Evolutionary conservation across 1,284 basidiomycete species (phyloP), one percentile per base, ranked within the genome.

Genomic region (Cutaneotrichosporon mucoides): DNA sequence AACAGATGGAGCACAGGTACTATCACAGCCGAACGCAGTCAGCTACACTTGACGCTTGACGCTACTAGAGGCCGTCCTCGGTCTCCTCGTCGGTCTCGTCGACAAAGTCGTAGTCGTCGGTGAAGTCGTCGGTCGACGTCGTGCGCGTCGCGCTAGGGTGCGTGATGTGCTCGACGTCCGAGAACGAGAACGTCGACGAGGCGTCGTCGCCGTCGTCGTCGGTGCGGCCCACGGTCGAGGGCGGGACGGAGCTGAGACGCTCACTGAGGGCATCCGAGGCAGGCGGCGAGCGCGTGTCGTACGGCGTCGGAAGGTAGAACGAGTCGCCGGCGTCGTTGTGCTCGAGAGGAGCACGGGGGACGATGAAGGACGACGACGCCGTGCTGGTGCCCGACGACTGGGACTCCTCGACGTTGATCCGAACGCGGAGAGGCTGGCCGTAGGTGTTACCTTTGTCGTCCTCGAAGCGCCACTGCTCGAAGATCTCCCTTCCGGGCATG

Each of bases 381-480:
- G 71, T 71, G 40, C 55, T 61, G 36, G 62, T 53, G 51, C 59
- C 53, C n/a, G 64, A 61, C 37, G 57, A 55, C 43, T 55, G 46
- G 42, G 48, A 43, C 37, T 64, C 66, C 54, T 69, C 69, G 40
- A 72, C 72, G 7, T 51, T 61, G 67, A 72, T 62, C 24, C 69
- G 66, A 43, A 76, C 53, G 16, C 72, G 59, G 5, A 76, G 64
- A 1, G 72, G 72, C 60, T 76, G 72, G 12, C 75, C 75, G 59
- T 75, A 75, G n/a, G 55, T 58, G 5, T 62, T 58, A 5, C 75
- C 73, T 1, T 68, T 57, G 15, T 69, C 73, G 58, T 76, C 75
- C 53, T 71, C 70, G 56, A 75, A 73, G 44, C 68, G 65, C 75
- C 75, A 76, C 16, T 64, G 56, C 57, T 71, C 75, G 5, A 66